phyloP scores from a whole-genome alignment of 139 green algal species.

The Axilococcus clingmanii region DNA sequence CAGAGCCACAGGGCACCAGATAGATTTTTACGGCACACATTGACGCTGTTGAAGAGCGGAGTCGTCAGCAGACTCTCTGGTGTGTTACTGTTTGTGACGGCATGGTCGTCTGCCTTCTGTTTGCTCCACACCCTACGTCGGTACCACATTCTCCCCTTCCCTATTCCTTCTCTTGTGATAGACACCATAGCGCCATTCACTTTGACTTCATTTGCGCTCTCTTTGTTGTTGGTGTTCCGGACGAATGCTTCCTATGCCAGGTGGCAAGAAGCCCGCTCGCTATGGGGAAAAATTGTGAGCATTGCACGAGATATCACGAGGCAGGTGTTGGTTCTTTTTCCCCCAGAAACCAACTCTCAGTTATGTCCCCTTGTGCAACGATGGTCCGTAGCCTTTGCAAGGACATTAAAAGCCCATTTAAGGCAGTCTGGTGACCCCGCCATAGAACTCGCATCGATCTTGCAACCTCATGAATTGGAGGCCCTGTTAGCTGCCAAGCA shows the following conservation, averaged over 20 bases:
- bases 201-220: slow-evolving; percentile 28
- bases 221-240: slow-evolving; percentile 44
- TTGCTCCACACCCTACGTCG: too few species aligned
- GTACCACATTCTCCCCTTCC: too few species aligned
- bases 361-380: slow-evolving; percentile 8
- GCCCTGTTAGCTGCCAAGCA: slow-evolving; percentile 1
- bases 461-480: slow-evolving; percentile 16
- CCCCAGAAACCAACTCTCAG: background rate
- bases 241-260: slow-evolving; percentile 34
- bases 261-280: slow-evolving; percentile 35
- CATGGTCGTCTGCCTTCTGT: too few species aligned
- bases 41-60: too few species aligned
- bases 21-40: too few species aligned
- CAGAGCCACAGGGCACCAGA: too few species aligned
- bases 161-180: too few species aligned
- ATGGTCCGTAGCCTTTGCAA: slow-evolving; percentile 21
- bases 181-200: too few species aligned
- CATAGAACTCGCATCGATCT: slow-evolving; percentile 4
- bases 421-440: background rate
- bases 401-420: background rate
- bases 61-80: too few species aligned
- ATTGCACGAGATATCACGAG: slow-evolving; percentile 7
- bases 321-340: slow-evolving; percentile 8
- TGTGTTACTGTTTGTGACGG: too few species aligned
- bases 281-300: slow-evolving; percentile 8